phyloP scores from a whole-genome alignment of 2,329 filamentous ascomycete species.

The Calonectria hawksworthii region DNA sequence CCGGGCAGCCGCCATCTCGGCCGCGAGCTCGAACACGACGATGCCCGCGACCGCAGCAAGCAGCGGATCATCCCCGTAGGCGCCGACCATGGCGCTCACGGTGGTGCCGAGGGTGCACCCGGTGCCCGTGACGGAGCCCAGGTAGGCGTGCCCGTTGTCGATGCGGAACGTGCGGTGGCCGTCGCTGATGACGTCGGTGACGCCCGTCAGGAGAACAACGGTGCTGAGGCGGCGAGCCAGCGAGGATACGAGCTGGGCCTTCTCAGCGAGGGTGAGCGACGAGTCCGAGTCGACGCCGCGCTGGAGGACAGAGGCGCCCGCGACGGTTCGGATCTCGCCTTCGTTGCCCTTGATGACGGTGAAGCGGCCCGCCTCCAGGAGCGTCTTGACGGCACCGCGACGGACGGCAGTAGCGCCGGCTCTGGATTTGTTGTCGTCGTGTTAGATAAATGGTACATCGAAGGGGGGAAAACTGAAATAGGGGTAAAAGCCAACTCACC shows the following conservation, averaged over 20 bases:
- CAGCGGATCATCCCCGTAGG: conserved; percentile 74
- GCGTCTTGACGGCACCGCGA: conserved; percentile 76
- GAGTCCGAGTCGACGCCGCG: conserved; percentile 87
- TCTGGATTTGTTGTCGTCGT: conserved; percentile 47
- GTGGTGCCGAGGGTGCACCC: conserved; percentile 90
- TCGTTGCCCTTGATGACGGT: conserved; percentile 96
- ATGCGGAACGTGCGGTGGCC: conserved; percentile 77
- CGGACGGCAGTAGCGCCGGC: conserved; percentile 86
- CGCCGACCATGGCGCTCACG: conserved; percentile 81
- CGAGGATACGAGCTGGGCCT: conserved; percentile 73
- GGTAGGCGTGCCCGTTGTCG: conserved; percentile 80
- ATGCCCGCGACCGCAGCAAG: conserved; percentile 80
- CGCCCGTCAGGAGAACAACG: conserved; percentile 86
- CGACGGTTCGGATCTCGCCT: conserved; percentile 84
- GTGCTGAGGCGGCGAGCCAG: conserved; percentile 79
- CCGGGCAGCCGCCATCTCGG: conserved; percentile 76
- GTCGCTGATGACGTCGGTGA: conserved; percentile 82
- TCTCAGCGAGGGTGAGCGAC: conserved; percentile 63
- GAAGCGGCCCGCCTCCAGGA: conserved; percentile 83
- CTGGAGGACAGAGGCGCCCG: conserved; percentile 70
- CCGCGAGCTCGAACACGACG: conserved; percentile 81
- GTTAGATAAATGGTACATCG: neutral
- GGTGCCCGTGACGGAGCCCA: conserved; percentile 81
- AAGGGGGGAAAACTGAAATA: neutral
- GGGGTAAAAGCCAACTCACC: conserved; percentile 61